Evolutionary conservation across 2,329 filamentous ascomycete species (phyloP), one percentile per base, ranked within the genome.

Genomic region (Cryphonectria carpinicola): DNA sequence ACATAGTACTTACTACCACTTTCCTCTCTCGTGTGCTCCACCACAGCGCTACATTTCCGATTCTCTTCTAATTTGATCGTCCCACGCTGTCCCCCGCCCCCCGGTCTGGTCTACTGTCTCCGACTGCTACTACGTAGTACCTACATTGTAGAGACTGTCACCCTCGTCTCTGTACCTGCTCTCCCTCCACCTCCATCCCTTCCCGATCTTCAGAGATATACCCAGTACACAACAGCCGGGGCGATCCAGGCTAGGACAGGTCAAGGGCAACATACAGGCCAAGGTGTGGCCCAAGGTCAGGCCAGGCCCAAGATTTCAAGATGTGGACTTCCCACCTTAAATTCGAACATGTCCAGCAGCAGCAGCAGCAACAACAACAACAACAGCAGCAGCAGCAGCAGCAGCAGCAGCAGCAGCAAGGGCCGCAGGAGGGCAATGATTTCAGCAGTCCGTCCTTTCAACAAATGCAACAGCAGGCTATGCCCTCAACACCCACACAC

Each of bases 241-340:
- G 61, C 61, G 37, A 64, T 39, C 61, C 61, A 28, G 13, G 37
- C 35, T 35, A 62, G n/a, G 37, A 4, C 60, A 39, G 37, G 22
- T 19, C 60, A 22, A 64, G 41, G 61, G 25, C 28, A 41, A 63
- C 61, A 46, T 25, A 63, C 61, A 46, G 63, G 43, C 63, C 41
- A 37, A 52, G 63, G 28, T n/a, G 41, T 25, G 62, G 62, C 39
- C 39, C 39, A 17, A 49, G 37, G 37, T n/a, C 61, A 35, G 58
- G 32, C 14, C 58, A 62, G 61, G 63, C 35, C 49, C 49, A 37
- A 67, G 66, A 49, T 49, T n/a, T 49, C 65, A 72, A 56, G 41
- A 72, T 72, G 71, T 72, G 71, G 71, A 68, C 71, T 62, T 70
- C 68, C 17, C 65, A 70, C 54, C 68, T 72, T 58, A 72, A 72